Evolutionary conservation across 2,329 filamentous ascomycete species (phyloP).

Genomic region (Beauveria sp.): DNA sequence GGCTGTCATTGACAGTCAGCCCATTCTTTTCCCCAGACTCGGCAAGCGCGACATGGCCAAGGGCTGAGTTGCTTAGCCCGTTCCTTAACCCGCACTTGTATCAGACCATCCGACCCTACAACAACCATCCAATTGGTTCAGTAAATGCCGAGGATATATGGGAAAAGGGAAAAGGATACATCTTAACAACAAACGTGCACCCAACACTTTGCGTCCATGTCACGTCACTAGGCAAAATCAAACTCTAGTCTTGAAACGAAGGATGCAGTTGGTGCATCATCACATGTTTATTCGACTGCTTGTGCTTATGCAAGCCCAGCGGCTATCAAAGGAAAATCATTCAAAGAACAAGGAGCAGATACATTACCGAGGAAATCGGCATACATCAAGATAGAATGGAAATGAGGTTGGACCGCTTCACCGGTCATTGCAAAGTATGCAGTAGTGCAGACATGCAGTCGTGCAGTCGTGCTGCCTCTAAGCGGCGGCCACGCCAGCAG

Average conservation of each 20-base stretch:
- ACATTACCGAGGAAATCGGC: neutral
- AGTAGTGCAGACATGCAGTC: too few species aligned
- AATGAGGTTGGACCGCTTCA: neutral
- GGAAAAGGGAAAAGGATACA: neutral
- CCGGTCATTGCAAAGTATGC: neutral
- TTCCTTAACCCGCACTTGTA: neutral
- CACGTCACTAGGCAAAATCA: neutral
- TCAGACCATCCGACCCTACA: neutral
- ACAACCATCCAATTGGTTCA: neutral
- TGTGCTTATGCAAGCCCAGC: neutral
- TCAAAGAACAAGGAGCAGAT: neutral
- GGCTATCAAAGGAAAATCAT: neutral
- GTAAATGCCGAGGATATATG: neutral
- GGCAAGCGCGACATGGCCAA: neutral
- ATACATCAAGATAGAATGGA: neutral
- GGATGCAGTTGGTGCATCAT: neutral
- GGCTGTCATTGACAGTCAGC: neutral
- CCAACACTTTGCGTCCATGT: neutral
- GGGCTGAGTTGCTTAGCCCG: neutral
- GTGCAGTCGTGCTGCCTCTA: neutral
- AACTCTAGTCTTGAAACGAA: neutral
- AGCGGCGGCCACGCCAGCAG: constrained; percentile 22
- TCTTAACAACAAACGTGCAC: neutral
- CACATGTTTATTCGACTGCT: constrained; percentile 2
- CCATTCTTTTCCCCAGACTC: constrained; percentile 8